Evolutionary conservation across 2,329 filamentous ascomycete species (phyloP).

Genomic region (Nemania abortiva): DNA sequence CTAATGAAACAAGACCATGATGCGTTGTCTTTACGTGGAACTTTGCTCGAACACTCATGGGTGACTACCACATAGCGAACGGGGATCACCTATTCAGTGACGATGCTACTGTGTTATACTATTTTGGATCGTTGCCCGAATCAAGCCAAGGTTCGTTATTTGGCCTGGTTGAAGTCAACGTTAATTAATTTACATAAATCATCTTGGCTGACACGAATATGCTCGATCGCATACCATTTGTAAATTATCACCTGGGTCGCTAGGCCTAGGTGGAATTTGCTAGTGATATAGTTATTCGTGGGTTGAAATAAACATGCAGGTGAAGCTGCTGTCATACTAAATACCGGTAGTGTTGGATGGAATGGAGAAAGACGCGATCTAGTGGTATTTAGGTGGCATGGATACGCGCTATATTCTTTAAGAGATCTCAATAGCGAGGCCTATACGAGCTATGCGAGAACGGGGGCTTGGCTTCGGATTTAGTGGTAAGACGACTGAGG

Average conservation of each 20-base stretch:
- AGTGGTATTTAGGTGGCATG: not conserved
- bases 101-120: conserved; percentile 1
- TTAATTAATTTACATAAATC: not conserved
- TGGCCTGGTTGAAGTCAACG: not conserved
- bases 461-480: conserved; percentile 11
- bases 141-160: not conserved
- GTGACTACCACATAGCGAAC: too few relatives aligned
- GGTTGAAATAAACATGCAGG: too few relatives aligned
- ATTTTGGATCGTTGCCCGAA: not conserved
- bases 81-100: not conserved
- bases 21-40: not conserved
- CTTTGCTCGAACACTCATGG: not conserved
- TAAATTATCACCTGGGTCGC: not conserved
- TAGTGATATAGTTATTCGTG: too few relatives aligned
- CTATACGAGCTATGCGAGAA: conserved; percentile 26
- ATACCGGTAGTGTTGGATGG: too few relatives aligned
- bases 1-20: not conserved
- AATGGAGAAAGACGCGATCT: not conserved
- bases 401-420: too few relatives aligned
- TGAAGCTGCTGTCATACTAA: too few relatives aligned
- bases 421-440: conserved; percentile 15
- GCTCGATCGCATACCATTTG: not conserved
- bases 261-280: not conserved
- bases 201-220: not conserved
- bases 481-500: conserved; percentile 12